These are phyloP conservation scores for Glomus cerebriforme DNA, from an alignment of 192 early-diverging fungal genomes.

Conservation along the genomic window DNA sequence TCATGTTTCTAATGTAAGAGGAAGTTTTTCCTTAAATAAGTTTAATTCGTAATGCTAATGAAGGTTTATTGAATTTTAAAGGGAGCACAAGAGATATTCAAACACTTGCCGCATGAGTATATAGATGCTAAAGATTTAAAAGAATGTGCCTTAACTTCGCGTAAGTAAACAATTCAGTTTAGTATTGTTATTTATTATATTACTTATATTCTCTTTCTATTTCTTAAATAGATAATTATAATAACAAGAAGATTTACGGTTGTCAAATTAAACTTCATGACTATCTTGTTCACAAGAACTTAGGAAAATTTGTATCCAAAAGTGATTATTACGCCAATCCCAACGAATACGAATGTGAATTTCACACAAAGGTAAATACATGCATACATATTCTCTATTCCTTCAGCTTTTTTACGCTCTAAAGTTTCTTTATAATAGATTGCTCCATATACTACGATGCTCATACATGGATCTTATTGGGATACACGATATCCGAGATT, in stretches of 20 bases:
- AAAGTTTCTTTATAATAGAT: conserved; percentile 48
- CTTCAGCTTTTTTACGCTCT: no score
- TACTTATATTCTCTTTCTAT: neutral
- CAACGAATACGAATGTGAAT: conserved; percentile 73
- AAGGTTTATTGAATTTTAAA: conserved; percentile 15
- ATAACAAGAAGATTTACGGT: conserved; percentile 71
- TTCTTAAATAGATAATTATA: conserved; percentile 10
- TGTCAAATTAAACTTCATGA: conserved; percentile 78
- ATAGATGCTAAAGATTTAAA: conserved; percentile 70
- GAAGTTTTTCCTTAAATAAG: neutral
- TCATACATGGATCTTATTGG: conserved; percentile 97
- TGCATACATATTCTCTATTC: no score
- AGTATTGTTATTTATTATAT: neutral
- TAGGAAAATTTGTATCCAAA: conserved; percentile 53
- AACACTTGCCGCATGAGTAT: conserved; percentile 89
- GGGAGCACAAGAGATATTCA: conserved; percentile 90
- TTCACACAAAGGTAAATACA: conserved; percentile 74
- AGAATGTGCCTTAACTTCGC: conserved; percentile 56
- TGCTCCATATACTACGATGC: conserved; percentile 87
- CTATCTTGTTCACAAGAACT: conserved; percentile 79
- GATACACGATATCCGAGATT: conserved; percentile 82
- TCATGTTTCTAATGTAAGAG: conserved; percentile 76
- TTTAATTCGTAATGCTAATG: neutral
- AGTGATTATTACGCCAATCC: conserved; percentile 81
- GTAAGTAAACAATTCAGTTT: conserved; percentile 39